Percentiles rank a stretch among this genome's conserved stretches.
Conservation (phyloP, 2,329 filamentous ascomycete genomes). For the Microsporum canis region DNA sequence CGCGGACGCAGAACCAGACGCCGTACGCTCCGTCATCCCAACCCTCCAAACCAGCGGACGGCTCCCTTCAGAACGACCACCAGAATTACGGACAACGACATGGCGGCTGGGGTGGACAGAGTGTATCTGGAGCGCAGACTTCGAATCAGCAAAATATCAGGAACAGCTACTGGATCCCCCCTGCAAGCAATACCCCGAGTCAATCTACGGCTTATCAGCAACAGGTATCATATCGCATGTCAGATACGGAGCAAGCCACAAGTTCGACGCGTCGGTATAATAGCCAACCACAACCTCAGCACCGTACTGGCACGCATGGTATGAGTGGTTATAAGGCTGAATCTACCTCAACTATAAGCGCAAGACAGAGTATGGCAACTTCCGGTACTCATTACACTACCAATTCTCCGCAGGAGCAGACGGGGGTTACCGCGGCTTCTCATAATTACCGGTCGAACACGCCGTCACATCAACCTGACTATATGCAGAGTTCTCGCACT, state of each 20-base stretch:
- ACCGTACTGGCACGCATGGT: not conserved
- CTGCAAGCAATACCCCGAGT: not conserved
- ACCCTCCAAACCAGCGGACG: not conserved
- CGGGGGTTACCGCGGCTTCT: not conserved
- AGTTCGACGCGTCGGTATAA: not conserved
- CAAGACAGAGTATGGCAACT: not conserved
- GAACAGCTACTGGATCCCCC: constrained; percentile 8
- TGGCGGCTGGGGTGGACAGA: constrained; percentile 10
- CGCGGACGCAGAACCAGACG: constrained; percentile 2
- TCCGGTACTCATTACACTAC: not conserved
- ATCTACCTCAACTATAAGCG: not conserved
- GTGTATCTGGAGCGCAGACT: not conserved
- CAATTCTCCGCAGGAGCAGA: not conserved
- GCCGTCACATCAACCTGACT: constrained; percentile 7
- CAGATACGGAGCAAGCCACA: constrained; percentile 6
- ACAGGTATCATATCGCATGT: constrained; percentile 8
- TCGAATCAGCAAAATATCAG: constrained; percentile 4
- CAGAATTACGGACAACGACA: constrained; percentile 9
- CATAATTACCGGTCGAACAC: constrained; percentile 1
- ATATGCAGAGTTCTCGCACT: constrained; percentile 11
- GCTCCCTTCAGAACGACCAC: constrained; percentile 4
- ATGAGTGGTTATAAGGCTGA: not conserved
- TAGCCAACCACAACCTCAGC: not conserved
- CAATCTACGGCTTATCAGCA: constrained; percentile 7
- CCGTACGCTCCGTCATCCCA: constrained; percentile 6